Conservation (phyloP, 257 asterid species). For the Verbascum thapsus region DNA sequence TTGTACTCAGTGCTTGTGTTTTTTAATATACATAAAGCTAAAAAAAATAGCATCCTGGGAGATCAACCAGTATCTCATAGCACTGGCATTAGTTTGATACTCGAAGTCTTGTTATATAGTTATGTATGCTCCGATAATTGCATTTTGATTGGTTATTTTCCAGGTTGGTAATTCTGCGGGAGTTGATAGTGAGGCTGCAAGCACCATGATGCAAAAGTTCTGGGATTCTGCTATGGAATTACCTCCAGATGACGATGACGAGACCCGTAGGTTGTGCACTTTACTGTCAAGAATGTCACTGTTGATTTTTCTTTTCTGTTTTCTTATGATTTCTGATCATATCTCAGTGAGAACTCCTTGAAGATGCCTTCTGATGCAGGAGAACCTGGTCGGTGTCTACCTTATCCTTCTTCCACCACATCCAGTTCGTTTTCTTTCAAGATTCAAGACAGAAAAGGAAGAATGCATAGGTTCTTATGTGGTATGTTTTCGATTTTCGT, state of each 20-base stretch:
- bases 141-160: slow-evolving; percentile 14
- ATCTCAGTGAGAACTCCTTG: slow-evolving; percentile 70
- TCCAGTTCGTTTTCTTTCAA: slow-evolving; percentile 70
- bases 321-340: slow-evolving; percentile 30
- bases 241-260: slow-evolving; percentile 63
- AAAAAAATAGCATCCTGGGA: too few relatives aligned
- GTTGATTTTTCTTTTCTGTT: slow-evolving; percentile 21
- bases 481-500: slow-evolving; percentile 51
- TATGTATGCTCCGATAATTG: slow-evolving; percentile 5
- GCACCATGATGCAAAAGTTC: slow-evolving; percentile 64
- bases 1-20: neutral
- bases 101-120: slow-evolving; percentile 6
- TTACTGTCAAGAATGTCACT: slow-evolving; percentile 13
- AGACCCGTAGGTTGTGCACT: slow-evolving; percentile 59
- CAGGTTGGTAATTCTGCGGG: slow-evolving; percentile 67
- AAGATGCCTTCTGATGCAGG: slow-evolving; percentile 81
- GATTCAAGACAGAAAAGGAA: slow-evolving; percentile 85
- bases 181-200: slow-evolving; percentile 50
- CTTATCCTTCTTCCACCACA: slow-evolving; percentile 52
- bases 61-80: slow-evolving; percentile 12
- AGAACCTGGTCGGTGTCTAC: slow-evolving; percentile 62
- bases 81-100: neutral
- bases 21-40: too few relatives aligned
- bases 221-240: slow-evolving; percentile 75
- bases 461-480: slow-evolving; percentile 87